These are phyloP conservation scores for Geoglossum cookeanum DNA, from an alignment of 2,329 filamentous ascomycete genomes.

Conservation along the genomic window DNA sequence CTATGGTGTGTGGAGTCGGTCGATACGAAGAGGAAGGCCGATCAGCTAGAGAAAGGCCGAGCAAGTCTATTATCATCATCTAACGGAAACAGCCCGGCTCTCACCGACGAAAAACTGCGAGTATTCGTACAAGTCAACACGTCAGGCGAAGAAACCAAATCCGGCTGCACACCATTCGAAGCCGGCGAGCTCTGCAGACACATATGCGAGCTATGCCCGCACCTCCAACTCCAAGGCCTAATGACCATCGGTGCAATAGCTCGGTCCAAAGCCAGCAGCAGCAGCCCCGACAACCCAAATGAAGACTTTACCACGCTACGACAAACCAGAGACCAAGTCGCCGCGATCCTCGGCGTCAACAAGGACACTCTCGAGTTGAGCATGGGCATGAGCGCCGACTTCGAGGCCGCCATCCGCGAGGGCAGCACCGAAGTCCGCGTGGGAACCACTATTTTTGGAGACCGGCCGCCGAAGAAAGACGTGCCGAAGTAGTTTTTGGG, in stretches of 20 bases:
- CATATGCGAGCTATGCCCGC: constrained; percentile 50
- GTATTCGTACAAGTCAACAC: constrained; percentile 94
- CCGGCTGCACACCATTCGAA: constrained; percentile 51
- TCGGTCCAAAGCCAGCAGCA: constrained; percentile 51
- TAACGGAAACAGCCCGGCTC: constrained; percentile 8
- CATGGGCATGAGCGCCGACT: constrained; percentile 98
- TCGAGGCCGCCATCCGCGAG: constrained; percentile 65
- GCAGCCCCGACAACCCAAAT: constrained; percentile 61
- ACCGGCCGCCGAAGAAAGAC: constrained; percentile 48
- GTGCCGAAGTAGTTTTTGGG: background rate
- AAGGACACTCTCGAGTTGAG: constrained; percentile 43
- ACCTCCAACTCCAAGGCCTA: constrained; percentile 57
- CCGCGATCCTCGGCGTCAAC: constrained; percentile 32
- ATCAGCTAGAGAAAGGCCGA: constrained; percentile 59
- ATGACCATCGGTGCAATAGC: constrained; percentile 98
- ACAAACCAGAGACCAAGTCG: constrained; percentile 52
- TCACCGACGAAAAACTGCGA: constrained; percentile 25
- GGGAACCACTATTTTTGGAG: constrained; percentile 85
- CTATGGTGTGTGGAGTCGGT: constrained; percentile 85
- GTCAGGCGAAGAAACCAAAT: constrained; percentile 70
- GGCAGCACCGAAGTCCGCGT: constrained; percentile 83
- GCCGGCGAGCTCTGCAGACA: constrained; percentile 48
- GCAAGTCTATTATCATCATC: constrained; percentile 29
- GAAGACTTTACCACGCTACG: constrained; percentile 63
- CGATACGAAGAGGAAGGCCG: constrained; percentile 73